Base-by-base conservation (phyloP, 2,329 filamentous ascomycete genomes). In the Ophiocordyceps camponoti-rufipedis region DNA sequence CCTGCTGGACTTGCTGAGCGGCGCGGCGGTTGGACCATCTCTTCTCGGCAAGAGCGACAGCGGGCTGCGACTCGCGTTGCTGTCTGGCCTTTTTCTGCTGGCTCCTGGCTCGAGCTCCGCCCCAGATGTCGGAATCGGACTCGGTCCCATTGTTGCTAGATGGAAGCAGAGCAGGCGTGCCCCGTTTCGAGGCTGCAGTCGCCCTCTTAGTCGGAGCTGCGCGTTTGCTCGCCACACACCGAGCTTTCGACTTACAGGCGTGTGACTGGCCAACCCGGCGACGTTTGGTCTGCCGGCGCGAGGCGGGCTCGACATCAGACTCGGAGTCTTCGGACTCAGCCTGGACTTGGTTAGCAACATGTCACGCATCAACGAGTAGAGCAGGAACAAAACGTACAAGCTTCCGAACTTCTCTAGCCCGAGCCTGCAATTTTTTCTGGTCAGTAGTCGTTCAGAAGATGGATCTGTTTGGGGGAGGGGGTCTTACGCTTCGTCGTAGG, bases 1-100 rank as follows among this genome's bases (percentile, higher is more conserved):
- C 73, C 48, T 68, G 70, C 48, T 75, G 71, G 4, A 78, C 72
- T 58, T 85, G 84, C 58, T 85, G 85, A 13, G 83, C 83, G 45
- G 86, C 85, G 50, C 85, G 82, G 48, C 89, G 75, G 45, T 82
- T 91, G 7, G 88, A 94, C 75, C 94, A 95, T 51, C 89, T 82
- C 57, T 94, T 85, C 65, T 94, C 88, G 47, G 76, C 75, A 54
- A 81, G 75, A 5, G 78, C 70, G 8, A 82, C 72, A 39, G 76
- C 72, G 12, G 78, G 74, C 54, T 80, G 75, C 23, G 78, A 72
- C 58, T 86, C 74, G 47, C 80, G 70, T 57, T 83, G 76, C 49
- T 81, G 78, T 46, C 82, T 82, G 49, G 85, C 84, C 60, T 85
- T 88, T 65, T 88, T 91, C 51, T 74, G 79, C 39, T 70, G 63